A percentile compares a stretch with the other conserved stretches of the same genome.
Conservation (phyloP, 768 basidiomycete genomes). For the Mycena olivaceomarginata region DNA sequence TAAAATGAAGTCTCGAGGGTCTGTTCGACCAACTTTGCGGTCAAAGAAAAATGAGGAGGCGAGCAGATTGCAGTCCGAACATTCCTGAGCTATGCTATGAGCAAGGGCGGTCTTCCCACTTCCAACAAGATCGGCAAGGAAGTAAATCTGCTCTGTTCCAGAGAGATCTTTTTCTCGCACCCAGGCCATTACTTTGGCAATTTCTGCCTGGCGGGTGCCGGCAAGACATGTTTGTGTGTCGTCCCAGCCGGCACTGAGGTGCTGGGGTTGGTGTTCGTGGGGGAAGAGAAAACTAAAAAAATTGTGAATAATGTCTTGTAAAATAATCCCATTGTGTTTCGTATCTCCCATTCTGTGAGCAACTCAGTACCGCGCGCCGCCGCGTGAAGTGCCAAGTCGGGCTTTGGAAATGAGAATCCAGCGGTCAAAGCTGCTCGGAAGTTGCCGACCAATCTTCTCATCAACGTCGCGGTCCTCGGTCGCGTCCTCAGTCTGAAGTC, state of each 20-base stretch:
- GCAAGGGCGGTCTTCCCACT: constrained; percentile 49
- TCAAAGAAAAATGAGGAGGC: constrained; percentile 51
- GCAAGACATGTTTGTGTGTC: constrained; percentile 3
- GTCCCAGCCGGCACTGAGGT: neutral
- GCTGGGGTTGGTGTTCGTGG: too few relatives aligned
- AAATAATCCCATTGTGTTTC: too few relatives aligned
- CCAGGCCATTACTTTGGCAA: neutral
- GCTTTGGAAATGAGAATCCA: too few relatives aligned
- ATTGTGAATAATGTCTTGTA: too few relatives aligned
- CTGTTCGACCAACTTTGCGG: constrained; percentile 30
- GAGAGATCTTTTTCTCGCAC: neutral
- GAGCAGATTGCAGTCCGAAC: constrained; percentile 34
- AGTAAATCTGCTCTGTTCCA: constrained; percentile 36
- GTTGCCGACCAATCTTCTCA: too few relatives aligned
- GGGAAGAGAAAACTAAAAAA: too few relatives aligned
- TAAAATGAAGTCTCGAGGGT: constrained; percentile 17
- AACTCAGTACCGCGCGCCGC: too few relatives aligned
- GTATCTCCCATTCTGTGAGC: too few relatives aligned
- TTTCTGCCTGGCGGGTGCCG: neutral
- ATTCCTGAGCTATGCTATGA: constrained; percentile 45
- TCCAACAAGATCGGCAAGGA: constrained; percentile 46
- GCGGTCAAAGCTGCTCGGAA: too few relatives aligned
- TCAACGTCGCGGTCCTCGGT: too few relatives aligned
- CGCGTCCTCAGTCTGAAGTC: too few relatives aligned
- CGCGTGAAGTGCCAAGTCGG: too few relatives aligned